These are phyloP conservation scores for Spergularia bocconei DNA, from an alignment of 148 eudicot species.

Conservation along the genomic window DNA sequence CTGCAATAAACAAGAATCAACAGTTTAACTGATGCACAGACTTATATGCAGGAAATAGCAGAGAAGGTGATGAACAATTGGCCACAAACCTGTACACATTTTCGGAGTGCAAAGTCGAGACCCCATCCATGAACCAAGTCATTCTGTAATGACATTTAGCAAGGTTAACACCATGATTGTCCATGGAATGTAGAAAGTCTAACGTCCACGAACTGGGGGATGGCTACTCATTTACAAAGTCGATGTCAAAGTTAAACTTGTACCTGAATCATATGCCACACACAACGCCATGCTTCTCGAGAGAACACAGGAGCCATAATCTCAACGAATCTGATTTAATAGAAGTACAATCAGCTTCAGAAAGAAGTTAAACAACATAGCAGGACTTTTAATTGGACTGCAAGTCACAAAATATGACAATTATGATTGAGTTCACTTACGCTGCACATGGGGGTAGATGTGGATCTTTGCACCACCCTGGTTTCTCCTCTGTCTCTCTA, in stretches of 20 bases:
- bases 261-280: conserved; percentile 95
- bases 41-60: not conserved
- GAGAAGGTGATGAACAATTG: not conserved
- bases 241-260: not conserved
- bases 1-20: conserved; percentile 33
- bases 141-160: conserved; percentile 48
- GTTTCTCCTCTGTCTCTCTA: conserved; percentile 53
- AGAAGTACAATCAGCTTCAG: not conserved
- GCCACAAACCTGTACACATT: conserved; percentile 71
- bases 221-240: too few species aligned
- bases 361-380: not conserved
- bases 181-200: not conserved
- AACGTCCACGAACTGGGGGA: not conserved
- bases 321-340: conserved; percentile 68
- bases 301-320: conserved; percentile 99
- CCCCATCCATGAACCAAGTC: conserved; percentile 99
- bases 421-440: conserved; percentile 33
- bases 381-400: too few species aligned
- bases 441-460: conserved; percentile 84
- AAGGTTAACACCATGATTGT: conserved; percentile 2
- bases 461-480: conserved; percentile 67
- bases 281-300: conserved; percentile 87
- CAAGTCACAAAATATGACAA: not conserved
- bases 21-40: not conserved
- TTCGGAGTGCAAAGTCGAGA: conserved; percentile 76